Base-by-base conservation (phyloP, 306 rosid genomes). In the Rosa rugosa region DNA sequence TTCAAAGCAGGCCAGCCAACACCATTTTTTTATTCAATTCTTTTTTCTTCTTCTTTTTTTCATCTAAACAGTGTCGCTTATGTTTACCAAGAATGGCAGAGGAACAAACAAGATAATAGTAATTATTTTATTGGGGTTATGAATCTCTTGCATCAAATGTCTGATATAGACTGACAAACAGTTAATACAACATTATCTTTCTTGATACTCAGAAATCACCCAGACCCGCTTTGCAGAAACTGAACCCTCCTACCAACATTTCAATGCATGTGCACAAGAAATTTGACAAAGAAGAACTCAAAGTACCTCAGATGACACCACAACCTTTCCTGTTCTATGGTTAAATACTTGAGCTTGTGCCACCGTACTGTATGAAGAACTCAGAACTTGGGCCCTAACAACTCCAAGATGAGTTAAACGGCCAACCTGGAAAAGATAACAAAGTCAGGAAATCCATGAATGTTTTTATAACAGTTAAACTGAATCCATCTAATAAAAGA, bases 371-470 rank as follows among this genome's bases (percentile, higher is more conserved):
- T 42, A 75, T 10, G 72, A 51, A 51, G 82, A 71, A 50, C 27
- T 71, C 27, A 82, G 17, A 75, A 41, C 25, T 67, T 57, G 85
- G 69, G 45, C 40, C 72, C 81, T 75, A 34, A 56, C 36, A 42
- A 31, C 69, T 71, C 85, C 83, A 60, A 67, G 74, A 72, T 45
- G 79, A 79, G 76, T 20, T 64, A 81, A 64, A 7, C 79, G 76
- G 31, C 79, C 73, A 71, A 79, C 82, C 88, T 84, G 70, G 42
- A 46, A 12, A 3, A 36, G 63, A 65, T 36, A 17, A 22, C 49
- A 73, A 22, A 22, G 7, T 5, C 42, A 22, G n/a, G 4, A 44
- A 0, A 38, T 5, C 56, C 3, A 1, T 9, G 22, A 20, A 4
- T 34, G 68, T 3, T 11, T 34, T 8, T 20, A 47, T 5, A 57